Conservation (phyloP, 2,329 filamentous ascomycete species). For the Mycosphaerella sp. region DNA sequence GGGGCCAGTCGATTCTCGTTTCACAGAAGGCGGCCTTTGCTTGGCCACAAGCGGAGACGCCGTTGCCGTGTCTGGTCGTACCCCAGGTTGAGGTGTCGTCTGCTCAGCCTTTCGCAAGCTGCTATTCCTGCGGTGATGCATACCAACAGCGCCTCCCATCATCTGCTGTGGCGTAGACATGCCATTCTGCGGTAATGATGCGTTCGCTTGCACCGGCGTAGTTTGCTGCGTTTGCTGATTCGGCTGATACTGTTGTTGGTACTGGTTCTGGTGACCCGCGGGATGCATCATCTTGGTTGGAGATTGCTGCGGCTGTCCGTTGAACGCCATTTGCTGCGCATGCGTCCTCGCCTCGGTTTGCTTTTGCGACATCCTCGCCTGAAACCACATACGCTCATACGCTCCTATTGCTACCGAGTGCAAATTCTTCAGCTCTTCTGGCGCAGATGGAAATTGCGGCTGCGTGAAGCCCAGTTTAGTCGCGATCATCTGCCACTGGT, state of each 20-base stretch:
- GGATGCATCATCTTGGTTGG: constrained; percentile 32
- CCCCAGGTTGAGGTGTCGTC: constrained; percentile 26
- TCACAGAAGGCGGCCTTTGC: constrained; percentile 28
- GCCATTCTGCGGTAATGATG: constrained; percentile 44
- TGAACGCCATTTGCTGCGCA: constrained; percentile 37
- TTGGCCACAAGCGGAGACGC: constrained; percentile 28
- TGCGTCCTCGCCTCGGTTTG: constrained; percentile 32
- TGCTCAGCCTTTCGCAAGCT: constrained; percentile 28
- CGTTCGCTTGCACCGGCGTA: constrained; percentile 43
- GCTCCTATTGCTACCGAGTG: constrained; percentile 70
- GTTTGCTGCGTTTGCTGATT: constrained; percentile 29
- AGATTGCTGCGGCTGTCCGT: constrained; percentile 29
- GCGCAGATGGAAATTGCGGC: constrained; percentile 52
- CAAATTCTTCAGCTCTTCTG: constrained; percentile 60
- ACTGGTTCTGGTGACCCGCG: constrained; percentile 22
- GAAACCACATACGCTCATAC: constrained; percentile 66
- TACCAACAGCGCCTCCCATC: constrained; percentile 31
- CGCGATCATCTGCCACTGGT: constrained; percentile 69
- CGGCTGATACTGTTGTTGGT: constrained; percentile 27
- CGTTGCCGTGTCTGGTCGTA: constrained; percentile 18
- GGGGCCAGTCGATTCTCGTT: constrained; percentile 24
- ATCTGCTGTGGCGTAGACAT: constrained; percentile 43
- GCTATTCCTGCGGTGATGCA: constrained; percentile 31
- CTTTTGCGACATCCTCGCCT: constrained; percentile 44
- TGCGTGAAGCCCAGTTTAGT: constrained; percentile 41